Evolutionary conservation across 1,284 basidiomycete species (phyloP).

Genomic region (Boletus semigastroideus): DNA sequence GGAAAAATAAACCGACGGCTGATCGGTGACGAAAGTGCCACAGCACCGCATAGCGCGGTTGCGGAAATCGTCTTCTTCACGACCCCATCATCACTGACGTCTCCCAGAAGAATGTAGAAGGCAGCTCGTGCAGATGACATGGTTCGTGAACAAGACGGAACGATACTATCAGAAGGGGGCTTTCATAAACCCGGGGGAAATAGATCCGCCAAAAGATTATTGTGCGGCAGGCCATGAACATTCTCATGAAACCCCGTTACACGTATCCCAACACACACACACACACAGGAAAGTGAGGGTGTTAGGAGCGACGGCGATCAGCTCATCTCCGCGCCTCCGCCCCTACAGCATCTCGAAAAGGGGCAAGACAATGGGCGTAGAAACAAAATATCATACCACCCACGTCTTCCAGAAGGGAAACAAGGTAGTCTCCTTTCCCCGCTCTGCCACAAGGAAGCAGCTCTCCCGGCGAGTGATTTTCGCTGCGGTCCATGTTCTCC

Average conservation of each 20-base stretch:
- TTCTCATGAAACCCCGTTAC: constrained; percentile 14
- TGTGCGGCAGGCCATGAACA: constrained; percentile 6
- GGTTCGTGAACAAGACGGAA: constrained; percentile 4
- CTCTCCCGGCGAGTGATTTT: constrained; percentile 1
- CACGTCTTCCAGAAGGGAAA: constrained; percentile 4
- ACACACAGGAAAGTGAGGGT: constrained; percentile 11
- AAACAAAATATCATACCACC: constrained; percentile 3
- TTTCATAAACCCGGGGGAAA: constrained; percentile 1
- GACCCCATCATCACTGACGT: not conserved
- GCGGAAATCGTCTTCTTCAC: constrained; percentile 13
- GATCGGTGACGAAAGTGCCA: constrained; percentile 8
- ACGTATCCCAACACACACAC: constrained; percentile 1
- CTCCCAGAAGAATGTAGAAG: not conserved
- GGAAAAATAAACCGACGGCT: not conserved
- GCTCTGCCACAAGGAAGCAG: constrained; percentile 4
- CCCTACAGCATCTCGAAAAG: constrained; percentile 16
- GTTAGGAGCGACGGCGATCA: constrained; percentile 31
- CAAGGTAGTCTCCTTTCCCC: constrained; percentile 3
- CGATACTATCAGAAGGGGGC: not conserved
- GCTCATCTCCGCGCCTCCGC: constrained; percentile 27
- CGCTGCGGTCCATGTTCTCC: not conserved
- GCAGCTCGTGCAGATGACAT: not conserved
- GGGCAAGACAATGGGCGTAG: not conserved
- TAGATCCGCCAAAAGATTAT: constrained; percentile 7
- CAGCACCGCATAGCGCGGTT: constrained; percentile 8